Evolutionary conservation across 768 basidiomycete species (phyloP).

Genomic region (Suillus occidentalis): DNA sequence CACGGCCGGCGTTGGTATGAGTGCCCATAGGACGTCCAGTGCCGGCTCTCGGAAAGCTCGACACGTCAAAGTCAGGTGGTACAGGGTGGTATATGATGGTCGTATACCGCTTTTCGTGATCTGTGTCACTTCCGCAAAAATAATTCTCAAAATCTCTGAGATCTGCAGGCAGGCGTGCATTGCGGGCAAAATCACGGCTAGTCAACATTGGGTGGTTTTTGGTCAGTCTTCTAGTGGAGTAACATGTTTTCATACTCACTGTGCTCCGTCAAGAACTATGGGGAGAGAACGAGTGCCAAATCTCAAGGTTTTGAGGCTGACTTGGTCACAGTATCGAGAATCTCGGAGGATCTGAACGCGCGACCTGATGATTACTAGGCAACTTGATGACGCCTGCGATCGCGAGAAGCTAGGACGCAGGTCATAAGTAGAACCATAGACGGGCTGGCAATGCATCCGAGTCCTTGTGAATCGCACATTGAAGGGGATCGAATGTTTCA

Average conservation of each 20-base stretch:
- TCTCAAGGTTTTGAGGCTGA: neutral
- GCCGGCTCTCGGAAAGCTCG: neutral
- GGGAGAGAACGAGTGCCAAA: neutral
- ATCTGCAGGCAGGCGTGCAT: neutral
- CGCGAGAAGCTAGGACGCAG: too few relatives aligned
- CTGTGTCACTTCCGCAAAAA: neutral
- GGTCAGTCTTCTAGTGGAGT: too few relatives aligned
- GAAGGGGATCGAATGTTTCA: neutral
- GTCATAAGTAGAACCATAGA: too few relatives aligned
- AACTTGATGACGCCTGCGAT: neutral
- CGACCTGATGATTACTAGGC: neutral
- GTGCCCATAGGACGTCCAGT: neutral
- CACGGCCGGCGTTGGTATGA: neutral
- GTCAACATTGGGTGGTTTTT: neutral
- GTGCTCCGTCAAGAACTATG: neutral
- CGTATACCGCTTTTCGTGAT: neutral
- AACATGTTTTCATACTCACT: neutral
- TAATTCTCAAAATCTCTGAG: neutral
- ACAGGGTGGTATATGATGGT: neutral
- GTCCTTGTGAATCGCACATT: neutral
- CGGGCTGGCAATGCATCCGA: neutral
- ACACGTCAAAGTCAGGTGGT: neutral
- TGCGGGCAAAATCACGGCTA: neutral
- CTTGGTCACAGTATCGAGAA: neutral
- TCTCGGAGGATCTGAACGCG: neutral